Conservation (phyloP, 352 stramenopile genomes). For the Lagenidium giganteum region DNA sequence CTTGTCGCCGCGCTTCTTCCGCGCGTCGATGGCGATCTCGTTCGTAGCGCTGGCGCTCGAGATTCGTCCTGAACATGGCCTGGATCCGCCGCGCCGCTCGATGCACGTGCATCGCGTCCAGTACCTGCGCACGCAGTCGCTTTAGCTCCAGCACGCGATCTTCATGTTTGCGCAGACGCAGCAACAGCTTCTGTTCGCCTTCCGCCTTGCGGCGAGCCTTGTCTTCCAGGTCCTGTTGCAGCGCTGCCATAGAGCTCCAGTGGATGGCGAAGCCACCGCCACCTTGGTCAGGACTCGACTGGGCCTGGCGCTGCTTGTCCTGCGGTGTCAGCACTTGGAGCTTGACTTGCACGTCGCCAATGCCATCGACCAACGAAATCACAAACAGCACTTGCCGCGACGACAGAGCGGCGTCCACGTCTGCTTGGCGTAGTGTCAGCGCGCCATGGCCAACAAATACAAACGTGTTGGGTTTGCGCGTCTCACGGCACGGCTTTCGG, state of each 20-base stretch:
- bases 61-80: constrained; percentile 17
- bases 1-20: constrained; percentile 15
- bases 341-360: constrained; percentile 33
- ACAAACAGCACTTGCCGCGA: constrained; percentile 48
- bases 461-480: no score
- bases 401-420: no score
- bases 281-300: no score
- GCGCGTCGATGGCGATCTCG: constrained; percentile 13
- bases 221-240: constrained; percentile 38
- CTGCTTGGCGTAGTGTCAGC: no score
- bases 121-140: constrained; percentile 15
- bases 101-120: constrained; percentile 18
- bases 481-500: no score
- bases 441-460: no score
- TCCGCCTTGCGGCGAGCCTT: constrained; percentile 28
- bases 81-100: constrained; percentile 32
- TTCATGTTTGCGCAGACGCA: constrained; percentile 23
- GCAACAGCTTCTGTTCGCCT: constrained; percentile 31
- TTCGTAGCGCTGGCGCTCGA: constrained; percentile 8
- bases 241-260: constrained; percentile 47
- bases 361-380: constrained; percentile 20
- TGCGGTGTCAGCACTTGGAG: constrained; percentile 5
- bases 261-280: constrained; percentile 57
- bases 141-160: constrained; percentile 12
- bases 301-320: neutral